phyloP scores from a whole-genome alignment of 306 rosid genomes.

The Quercus variabilis region DNA sequence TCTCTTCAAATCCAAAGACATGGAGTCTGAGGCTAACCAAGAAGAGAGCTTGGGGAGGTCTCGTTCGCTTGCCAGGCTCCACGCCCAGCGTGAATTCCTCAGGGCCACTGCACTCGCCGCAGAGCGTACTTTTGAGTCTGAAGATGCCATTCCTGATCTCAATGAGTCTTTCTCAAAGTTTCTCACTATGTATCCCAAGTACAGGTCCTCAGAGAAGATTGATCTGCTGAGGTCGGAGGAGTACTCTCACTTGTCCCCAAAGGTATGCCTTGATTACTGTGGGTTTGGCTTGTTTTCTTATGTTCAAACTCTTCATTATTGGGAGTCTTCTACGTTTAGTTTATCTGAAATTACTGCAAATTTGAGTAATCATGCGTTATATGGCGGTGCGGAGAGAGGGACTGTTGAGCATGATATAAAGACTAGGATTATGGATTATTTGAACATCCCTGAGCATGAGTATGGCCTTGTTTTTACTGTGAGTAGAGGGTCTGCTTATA shows the following conservation, averaged over 20 bases:
- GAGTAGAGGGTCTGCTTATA: constrained; percentile 93
- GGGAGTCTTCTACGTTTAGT: constrained; percentile 97
- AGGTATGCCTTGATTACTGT: constrained; percentile 99
- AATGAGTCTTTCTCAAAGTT: constrained; percentile 69
- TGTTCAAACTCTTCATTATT: constrained; percentile 83
- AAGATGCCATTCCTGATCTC: constrained; percentile 58
- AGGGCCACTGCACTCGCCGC: constrained; percentile 89
- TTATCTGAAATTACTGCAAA: constrained; percentile 95
- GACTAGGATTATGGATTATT: constrained; percentile 81
- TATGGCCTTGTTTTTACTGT: constrained; percentile 96
- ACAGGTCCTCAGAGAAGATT: constrained; percentile 71
- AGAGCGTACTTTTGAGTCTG: constrained; percentile 69
- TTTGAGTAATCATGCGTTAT: constrained; percentile 87
- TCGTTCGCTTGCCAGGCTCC: constrained; percentile 80
- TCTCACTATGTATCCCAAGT: constrained; percentile 91
- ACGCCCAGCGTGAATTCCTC: constrained; percentile 87
- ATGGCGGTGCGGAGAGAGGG: constrained; percentile 88
- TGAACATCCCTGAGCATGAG: constrained; percentile 92
- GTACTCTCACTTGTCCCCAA: constrained; percentile 71
- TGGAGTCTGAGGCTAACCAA: constrained; percentile 63
- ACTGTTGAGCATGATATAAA: constrained; percentile 87
- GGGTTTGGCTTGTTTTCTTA: constrained; percentile 93
- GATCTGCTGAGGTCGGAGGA: constrained; percentile 90
- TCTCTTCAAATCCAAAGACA: constrained; percentile 67
- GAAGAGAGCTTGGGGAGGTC: constrained; percentile 72